Base-by-base conservation (phyloP, 140 eudicot genomes). In the Cichorium intybus region DNA sequence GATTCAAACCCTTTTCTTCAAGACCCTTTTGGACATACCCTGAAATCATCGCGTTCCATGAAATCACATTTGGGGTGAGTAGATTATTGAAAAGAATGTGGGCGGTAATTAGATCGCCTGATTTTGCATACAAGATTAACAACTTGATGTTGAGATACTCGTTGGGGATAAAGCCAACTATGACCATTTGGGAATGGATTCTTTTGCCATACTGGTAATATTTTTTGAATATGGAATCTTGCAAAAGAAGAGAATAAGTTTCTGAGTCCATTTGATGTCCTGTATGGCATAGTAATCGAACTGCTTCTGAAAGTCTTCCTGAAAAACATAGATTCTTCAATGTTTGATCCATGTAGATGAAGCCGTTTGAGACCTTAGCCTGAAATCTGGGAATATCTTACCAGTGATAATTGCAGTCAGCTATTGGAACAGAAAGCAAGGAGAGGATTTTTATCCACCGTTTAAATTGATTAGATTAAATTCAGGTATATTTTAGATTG, bases 11-110 rank as follows among this genome's bases (percentile, higher is more conserved):
- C 64, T 24, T 62, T 53, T 84, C 90, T 54, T 88, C 94, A 35
- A 77, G 58, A 37, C 90, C 93, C 61, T 93, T 93, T 59, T 93
- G 97, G 67, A 93, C 95, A 62, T 93, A 86, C 50, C 97, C 99
- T 24, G 88, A 85, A 68, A 93, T 85, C 82, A 93, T 77, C 28
- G 99, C 84, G 65, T 93, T 88, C 99, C 97, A 88, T 27, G 99
- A 79, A 68, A 88, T 81, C 75, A 86, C 70, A 58, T 52, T 86
- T 70, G 72, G 85, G 29, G 22, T 37, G 26, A 46, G 28, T 74
- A 88, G 71, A 18, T 61, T 84, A 47, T 82, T 71, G 28, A 88
- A 93, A 15, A 85, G 60, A 70, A 72, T 60, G 64, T 64, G 75
- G 10, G 99, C 95, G 1, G 90, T 82, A 18, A 48, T 77, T 26